Conservation (phyloP, 768 basidiomycete genomes). For the Rhizopogon sp. region DNA sequence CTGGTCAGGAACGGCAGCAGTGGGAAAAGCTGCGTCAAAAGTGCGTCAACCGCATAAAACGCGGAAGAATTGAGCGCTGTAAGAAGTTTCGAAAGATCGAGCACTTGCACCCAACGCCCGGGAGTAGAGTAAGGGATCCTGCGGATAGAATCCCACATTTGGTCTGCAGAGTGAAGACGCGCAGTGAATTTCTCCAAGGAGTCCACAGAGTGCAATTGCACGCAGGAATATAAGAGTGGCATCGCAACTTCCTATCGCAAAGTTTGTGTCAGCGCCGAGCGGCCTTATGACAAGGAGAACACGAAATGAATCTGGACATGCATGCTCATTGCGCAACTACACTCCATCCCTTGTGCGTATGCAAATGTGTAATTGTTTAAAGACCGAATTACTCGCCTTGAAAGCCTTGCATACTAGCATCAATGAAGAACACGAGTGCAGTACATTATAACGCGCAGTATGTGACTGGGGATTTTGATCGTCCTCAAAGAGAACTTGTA, state of each 20-base stretch:
- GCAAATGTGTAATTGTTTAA: background rate
- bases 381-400: slow-evolving; percentile 25
- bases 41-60: slow-evolving; percentile 52
- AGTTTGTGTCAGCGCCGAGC: slow-evolving; percentile 6
- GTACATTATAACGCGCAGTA: slow-evolving; percentile 5
- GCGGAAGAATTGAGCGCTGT: slow-evolving; percentile 39
- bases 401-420: slow-evolving; percentile 37
- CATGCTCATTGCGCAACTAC: background rate
- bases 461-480: slow-evolving; percentile 3
- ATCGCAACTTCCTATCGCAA: slow-evolving; percentile 50
- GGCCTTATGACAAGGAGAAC: background rate
- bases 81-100: slow-evolving; percentile 62
- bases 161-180: slow-evolving; percentile 59
- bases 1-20: slow-evolving; percentile 58
- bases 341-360: slow-evolving; percentile 3
- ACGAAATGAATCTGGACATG: background rate
- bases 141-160: slow-evolving; percentile 83
- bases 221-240: slow-evolving; percentile 62
- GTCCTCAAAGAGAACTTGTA: slow-evolving; percentile 21
- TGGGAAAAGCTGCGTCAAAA: slow-evolving; percentile 61
- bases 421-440: slow-evolving; percentile 20
- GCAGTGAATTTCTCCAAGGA: slow-evolving; percentile 53
- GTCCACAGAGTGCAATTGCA: slow-evolving; percentile 38
- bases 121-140: slow-evolving; percentile 85
- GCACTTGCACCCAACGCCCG: slow-evolving; percentile 76